A percentile compares a stretch with the other conserved stretches of the same genome.
phyloP scores from a whole-genome alignment of 306 rosid genomes.

The Vigna mungo region DNA sequence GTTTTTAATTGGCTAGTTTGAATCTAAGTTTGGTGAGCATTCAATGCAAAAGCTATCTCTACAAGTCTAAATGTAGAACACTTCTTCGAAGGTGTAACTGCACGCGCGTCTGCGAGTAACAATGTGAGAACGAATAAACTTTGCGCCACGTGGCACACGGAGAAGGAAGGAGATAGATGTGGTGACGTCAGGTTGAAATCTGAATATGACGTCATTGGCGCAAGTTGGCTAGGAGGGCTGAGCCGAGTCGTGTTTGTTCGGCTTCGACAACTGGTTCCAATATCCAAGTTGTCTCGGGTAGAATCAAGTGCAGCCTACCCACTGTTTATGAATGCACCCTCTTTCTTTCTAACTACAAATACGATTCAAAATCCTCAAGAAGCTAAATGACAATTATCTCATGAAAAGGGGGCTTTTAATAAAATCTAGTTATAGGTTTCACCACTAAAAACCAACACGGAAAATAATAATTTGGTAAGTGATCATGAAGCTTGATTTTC shows the following conservation, averaged over 20 bases:
- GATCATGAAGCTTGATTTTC: too few relatives aligned
- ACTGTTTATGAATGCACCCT: neutral
- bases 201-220: neutral
- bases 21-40: constrained; percentile 28
- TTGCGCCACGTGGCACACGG: constrained; percentile 39
- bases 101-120: constrained; percentile 41
- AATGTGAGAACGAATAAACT: constrained; percentile 2
- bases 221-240: neutral
- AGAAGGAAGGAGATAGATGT: neutral
- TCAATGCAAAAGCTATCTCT: neutral
- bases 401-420: too few relatives aligned
- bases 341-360: neutral
- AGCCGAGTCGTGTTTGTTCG: neutral
- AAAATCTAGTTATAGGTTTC: too few relatives aligned
- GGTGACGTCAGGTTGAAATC: neutral
- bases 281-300: neutral
- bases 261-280: neutral
- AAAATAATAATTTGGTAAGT: too few relatives aligned
- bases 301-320: neutral
- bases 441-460: too few relatives aligned
- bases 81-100: neutral
- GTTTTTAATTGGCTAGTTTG: neutral
- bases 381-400: too few relatives aligned
- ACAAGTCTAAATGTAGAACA: neutral
- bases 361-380: neutral